Evolutionary conservation across 2,329 filamentous ascomycete species (phyloP).

Genomic region (Phialocephala subalpina): DNA sequence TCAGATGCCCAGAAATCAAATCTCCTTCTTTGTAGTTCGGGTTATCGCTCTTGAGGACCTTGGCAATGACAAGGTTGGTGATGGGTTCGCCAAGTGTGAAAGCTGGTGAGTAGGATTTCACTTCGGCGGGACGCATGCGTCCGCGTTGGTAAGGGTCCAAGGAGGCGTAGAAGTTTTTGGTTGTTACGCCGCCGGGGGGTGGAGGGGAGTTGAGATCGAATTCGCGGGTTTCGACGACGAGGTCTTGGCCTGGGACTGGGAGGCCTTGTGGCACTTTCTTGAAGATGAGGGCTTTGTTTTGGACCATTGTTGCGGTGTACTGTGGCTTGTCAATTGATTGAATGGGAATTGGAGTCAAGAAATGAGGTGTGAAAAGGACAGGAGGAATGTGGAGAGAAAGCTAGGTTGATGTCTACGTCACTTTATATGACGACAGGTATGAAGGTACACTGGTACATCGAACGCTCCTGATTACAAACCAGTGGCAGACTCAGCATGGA

Average conservation of each 20-base stretch:
- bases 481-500: no score
- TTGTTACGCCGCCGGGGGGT: constrained; percentile 70
- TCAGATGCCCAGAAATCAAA: constrained; percentile 63
- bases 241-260: constrained; percentile 75
- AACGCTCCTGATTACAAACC: background rate
- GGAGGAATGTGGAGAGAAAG: background rate
- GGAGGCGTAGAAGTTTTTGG: constrained; percentile 72
- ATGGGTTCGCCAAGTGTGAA: constrained; percentile 71
- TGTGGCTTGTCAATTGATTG: background rate
- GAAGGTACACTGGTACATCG: background rate
- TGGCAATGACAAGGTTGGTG: constrained; percentile 67
- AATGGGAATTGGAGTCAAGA: background rate
- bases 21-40: constrained; percentile 72
- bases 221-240: constrained; percentile 70
- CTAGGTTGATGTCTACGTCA: background rate
- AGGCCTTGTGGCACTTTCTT: constrained; percentile 71
- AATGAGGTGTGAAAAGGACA: no score
- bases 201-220: constrained; percentile 71
- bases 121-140: constrained; percentile 71
- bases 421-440: background rate
- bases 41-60: constrained; percentile 75
- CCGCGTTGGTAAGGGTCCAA: constrained; percentile 88
- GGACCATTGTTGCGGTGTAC: constrained; percentile 47
- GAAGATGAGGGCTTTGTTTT: constrained; percentile 81
- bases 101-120: constrained; percentile 73